Conservation (phyloP, 177 flowering plant genomes). For the Vitis hybrid region DNA sequence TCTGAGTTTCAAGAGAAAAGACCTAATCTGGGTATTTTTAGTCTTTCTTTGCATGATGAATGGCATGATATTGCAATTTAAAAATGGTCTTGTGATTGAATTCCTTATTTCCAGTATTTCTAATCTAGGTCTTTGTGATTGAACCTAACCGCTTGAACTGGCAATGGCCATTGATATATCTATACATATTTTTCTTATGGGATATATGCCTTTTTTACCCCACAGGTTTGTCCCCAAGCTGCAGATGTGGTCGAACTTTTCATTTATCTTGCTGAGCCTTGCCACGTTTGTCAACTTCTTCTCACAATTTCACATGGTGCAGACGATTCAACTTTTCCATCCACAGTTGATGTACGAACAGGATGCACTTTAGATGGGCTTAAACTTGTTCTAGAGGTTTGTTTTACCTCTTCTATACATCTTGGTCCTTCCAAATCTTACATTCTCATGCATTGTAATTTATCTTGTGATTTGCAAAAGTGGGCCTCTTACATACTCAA, state of each 20-base stretch:
- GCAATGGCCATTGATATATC: background rate
- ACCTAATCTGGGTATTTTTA: constrained; percentile 71
- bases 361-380: constrained; percentile 81
- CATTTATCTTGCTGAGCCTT: constrained; percentile 88
- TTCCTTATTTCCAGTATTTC: background rate
- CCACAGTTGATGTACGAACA: constrained; percentile 84
- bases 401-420: constrained; percentile 20
- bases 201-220: constrained; percentile 6
- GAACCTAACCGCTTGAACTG: background rate
- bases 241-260: constrained; percentile 75
- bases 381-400: constrained; percentile 90
- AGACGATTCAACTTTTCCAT: constrained; percentile 91
- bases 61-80: background rate
- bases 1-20: constrained; percentile 78
- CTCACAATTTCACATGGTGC: constrained; percentile 93
- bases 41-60: constrained; percentile 4
- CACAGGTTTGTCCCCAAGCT: constrained; percentile 63
- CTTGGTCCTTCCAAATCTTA: background rate
- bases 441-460: no score
- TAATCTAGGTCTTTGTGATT: no score
- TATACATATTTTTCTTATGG: background rate
- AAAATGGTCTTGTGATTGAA: background rate
- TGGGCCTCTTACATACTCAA: no score
- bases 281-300: constrained; percentile 97
- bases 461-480: no score